These are phyloP conservation scores for Amoebophrya sp. DNA, from an alignment of 169 alveolate species.

Conservation along the genomic window DNA sequence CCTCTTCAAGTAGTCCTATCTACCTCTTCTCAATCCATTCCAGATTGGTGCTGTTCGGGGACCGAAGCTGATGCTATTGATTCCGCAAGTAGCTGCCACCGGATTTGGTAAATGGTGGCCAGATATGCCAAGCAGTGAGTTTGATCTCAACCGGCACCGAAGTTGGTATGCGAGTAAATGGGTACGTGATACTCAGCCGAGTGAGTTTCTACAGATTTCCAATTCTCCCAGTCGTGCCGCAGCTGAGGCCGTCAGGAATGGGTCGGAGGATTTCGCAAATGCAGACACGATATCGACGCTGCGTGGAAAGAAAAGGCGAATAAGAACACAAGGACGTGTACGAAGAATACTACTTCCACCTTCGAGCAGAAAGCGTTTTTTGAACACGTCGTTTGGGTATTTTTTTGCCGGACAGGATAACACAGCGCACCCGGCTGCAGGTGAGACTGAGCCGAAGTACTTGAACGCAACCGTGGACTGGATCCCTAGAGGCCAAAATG, in stretches of 20 bases:
- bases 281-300: no score
- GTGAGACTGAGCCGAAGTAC: not conserved
- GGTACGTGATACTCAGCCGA: not conserved
- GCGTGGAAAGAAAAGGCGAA: no score
- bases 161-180: not conserved
- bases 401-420: not conserved
- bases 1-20: no score
- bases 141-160: not conserved
- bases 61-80: not conserved
- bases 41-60: not conserved
- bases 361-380: not conserved
- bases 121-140: not conserved
- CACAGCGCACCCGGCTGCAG: not conserved
- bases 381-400: not conserved
- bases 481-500: not conserved
- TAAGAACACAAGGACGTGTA: no score
- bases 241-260: no score
- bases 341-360: no score
- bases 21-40: no score
- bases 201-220: not conserved
- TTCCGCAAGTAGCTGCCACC: not conserved
- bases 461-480: not conserved
- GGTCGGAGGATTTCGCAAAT: no score
- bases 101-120: not conserved
- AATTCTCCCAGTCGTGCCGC: not conserved